Base-by-base conservation (phyloP, 169 alveolate genomes). In the Eimeria praecox region DNA sequence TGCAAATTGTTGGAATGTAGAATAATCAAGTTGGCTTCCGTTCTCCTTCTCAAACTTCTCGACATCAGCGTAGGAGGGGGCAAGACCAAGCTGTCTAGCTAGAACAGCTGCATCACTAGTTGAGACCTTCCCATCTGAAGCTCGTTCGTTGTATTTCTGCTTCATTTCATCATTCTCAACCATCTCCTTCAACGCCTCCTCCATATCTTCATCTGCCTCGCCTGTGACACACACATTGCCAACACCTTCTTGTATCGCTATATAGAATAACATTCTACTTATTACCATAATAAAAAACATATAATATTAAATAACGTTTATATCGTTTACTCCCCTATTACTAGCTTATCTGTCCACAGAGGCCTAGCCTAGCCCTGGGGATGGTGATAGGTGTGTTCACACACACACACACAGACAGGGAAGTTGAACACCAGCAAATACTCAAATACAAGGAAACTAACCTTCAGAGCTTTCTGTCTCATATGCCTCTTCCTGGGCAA, bases 41-140 rank as follows among this genome's bases (percentile, higher is more conserved):
- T 95, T 95, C 66, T 93, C 42, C 14, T 97, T 87, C 52, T 78
- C 96, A 69, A 95, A 88, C 78, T 92, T 90, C 59, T 97, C 75
- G 24, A 94, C 97, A 83, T 97, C 98, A 2, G 75, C 82, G 54
- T 95, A 96, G 82, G 98, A 97, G 38, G 98, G 98, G 82, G 98
- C 97, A 64, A 97, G 92, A 46, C 98, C 98, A 54, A 95, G 96
- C 94, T 95, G 96, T 75, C 96, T 33, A n/a, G 95, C 95, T 18
- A 92, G 86, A 2, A 92, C 91, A 30, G 88, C 62, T 38, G 95
- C 95, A 73, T 92, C 95, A 2, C 30, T 42, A 3, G 87, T 62
- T 8, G 95, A 62, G 44, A 92, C 86, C 46, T 92, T 92, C n/a
- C 97, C 97, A 54, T 87, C 90, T 40, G 92, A 78, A 42, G 97